phyloP scores from a whole-genome alignment of 495 filamentous ascomycete species.

The Pyrenopolyporus hunteri region DNA sequence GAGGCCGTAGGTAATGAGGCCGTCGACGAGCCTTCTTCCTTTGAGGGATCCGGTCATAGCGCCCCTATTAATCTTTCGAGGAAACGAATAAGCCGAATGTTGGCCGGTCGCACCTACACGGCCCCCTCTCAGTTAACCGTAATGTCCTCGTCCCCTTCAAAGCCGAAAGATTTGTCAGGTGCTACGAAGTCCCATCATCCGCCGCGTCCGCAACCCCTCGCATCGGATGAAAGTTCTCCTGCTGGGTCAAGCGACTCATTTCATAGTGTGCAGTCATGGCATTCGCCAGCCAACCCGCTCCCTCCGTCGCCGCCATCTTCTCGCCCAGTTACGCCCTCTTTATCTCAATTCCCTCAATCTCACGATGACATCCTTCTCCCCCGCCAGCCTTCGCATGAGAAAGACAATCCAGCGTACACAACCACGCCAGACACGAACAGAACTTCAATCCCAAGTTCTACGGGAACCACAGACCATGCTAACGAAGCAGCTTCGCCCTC shows the following conservation, averaged over 20 bases:
- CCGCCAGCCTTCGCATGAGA: constrained; percentile 31
- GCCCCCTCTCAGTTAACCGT: constrained; percentile 45
- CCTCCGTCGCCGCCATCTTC: constrained; percentile 57
- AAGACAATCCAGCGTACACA: constrained; percentile 53
- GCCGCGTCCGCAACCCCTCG: constrained; percentile 19
- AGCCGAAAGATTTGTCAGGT: constrained; percentile 4
- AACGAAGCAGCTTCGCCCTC: constrained; percentile 15
- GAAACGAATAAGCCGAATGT: constrained; percentile 38
- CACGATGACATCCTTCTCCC: constrained; percentile 44
- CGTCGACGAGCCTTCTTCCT: constrained; percentile 25
- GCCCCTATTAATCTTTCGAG: constrained; percentile 29
- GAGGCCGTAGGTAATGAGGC: background rate
- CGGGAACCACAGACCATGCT: constrained; percentile 13
- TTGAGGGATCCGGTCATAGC: constrained; percentile 35
- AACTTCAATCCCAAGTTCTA: constrained; percentile 20
- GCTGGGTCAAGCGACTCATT: constrained; percentile 50
- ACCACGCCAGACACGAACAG: constrained; percentile 45
- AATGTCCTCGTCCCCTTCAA: constrained; percentile 43
- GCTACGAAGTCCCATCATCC: constrained; percentile 3
- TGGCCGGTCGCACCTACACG: constrained; percentile 45
- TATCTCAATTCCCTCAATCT: constrained; percentile 39
- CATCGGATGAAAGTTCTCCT: constrained; percentile 37
- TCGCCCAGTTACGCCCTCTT: constrained; percentile 46
- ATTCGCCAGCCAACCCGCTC: constrained; percentile 54
- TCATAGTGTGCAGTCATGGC: constrained; percentile 65